Base-by-base conservation (phyloP, 495 filamentous ascomycete genomes). In the Pyrenopolyporus hunteri region DNA sequence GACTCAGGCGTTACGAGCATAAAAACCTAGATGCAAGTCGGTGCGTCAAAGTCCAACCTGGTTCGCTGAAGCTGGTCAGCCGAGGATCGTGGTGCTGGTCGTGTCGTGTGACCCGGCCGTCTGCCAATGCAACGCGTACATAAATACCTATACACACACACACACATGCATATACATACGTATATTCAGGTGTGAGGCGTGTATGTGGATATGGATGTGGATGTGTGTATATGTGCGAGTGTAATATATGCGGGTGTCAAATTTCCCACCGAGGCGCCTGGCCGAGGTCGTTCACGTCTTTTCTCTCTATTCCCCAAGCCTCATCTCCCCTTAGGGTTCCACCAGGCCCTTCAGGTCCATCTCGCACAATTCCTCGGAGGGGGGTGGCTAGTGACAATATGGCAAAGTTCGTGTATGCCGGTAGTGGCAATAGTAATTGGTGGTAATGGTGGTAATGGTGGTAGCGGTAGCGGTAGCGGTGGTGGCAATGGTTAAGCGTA, bases 91-190 rank as follows among this genome's bases (percentile, higher is more conserved):
- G 31, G 63, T 52, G 50, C 28, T 31, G 51, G 25, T 46, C n/a
- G 37, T 60, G 63, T 66, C 63, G 63, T 66, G 63, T 66, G 63
- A 66, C 63, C 51, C 16, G 54, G 54, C 57, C 13, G 25, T 28
- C 16, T 35, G 14, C 13, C n/a, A n/a, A n/a, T n/a, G n/a, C n/a
- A n/a, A n/a, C n/a, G n/a, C n/a, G n/a, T n/a, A n/a, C n/a, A n/a
- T n/a, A n/a, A n/a, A n/a, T n/a, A n/a, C n/a, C n/a, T n/a, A n/a
- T n/a, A n/a, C n/a, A n/a, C n/a, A n/a, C n/a, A n/a, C n/a, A n/a
- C n/a, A n/a, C n/a, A n/a, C n/a, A n/a, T n/a, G n/a, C n/a, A n/a
- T n/a, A n/a, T n/a, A n/a, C n/a, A n/a, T n/a, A n/a, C n/a, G n/a
- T n/a, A n/a, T n/a, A n/a, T n/a, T n/a, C n/a, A n/a, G n/a, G n/a